Evolutionary conservation across 177 flowering plant genomes (phyloP), one percentile per base, ranked within the genome.

Genomic region (Vitis hybrid): DNA sequence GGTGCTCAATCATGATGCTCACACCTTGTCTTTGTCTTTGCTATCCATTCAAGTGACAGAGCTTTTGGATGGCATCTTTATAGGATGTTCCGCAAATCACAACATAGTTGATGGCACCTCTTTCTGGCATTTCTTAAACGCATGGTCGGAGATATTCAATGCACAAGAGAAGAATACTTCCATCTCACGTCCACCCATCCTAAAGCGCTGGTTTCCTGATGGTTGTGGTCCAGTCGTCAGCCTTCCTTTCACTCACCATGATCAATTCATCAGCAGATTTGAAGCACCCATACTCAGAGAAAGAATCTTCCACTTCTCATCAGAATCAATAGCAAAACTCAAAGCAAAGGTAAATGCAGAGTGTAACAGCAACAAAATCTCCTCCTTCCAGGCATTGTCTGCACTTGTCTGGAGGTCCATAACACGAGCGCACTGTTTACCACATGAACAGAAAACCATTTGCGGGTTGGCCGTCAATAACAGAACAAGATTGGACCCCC

Each of bases 331-430:
- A 0, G 76, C 81, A 0, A 74, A 67, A 30, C 81, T 88, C 61
- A 90, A 90, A 78, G 75, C 78, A 1, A 76, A 68, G 68, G 90
- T 84, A 7, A 87, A 87, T 58, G 60, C 66, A 18, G 81, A 84
- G 69, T 69, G 21, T 41, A 61, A 72, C 3, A 77, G 81, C 59
- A 74, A 12, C 18, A 74, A 74, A 58, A 84, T 90, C 27, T 88
- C 91, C 5, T 78, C 90, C 14, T 82, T 88, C 41, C 91, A 90
- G 61, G 76, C 91, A 4, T 30, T 90, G 62, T 71, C 80, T 1
- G 89, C 87, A 0, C 83, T 79, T n/a, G 21, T 88, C 1, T 90
- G 91, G 94, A 72, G 87, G 53, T 71, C 76, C 62, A 71, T 86
- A 11, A 81, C 83, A 1, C 79, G 87, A 10, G 79, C 73, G 3